Percentiles rank a stretch among this genome's conserved stretches.
phyloP scores from a whole-genome alignment of 2,329 filamentous ascomycete species.

The Neurospora crassa region DNA sequence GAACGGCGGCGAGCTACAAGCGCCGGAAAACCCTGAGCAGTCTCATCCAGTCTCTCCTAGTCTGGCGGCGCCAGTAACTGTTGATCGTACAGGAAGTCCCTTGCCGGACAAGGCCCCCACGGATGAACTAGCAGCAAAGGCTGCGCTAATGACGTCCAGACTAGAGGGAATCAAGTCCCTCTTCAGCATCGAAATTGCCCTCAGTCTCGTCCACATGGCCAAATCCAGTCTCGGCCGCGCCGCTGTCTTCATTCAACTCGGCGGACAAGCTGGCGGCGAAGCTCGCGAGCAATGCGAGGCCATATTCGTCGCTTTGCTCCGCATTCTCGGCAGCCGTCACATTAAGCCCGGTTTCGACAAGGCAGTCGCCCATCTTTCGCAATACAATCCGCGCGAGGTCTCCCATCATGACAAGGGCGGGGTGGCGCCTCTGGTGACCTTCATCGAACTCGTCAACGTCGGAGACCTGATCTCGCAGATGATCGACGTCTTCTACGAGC shows the following conservation, averaged over 20 bases:
- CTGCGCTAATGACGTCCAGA: constrained; percentile 91
- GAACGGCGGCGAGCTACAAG: constrained; percentile 22
- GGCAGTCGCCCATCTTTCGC: constrained; percentile 80
- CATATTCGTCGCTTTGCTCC: constrained; percentile 78
- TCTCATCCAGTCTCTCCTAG: constrained; percentile 43
- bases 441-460: constrained; percentile 95
- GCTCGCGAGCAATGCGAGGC: constrained; percentile 80
- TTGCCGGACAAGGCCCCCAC: constrained; percentile 61
- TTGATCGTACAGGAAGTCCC: constrained; percentile 31
- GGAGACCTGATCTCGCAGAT: constrained; percentile 97
- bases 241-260: constrained; percentile 70
- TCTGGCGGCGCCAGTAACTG: constrained; percentile 19
- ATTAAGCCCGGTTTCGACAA: constrained; percentile 91
- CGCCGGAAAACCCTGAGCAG: constrained; percentile 26
- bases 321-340: constrained; percentile 76
- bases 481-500: constrained; percentile 97
- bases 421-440: constrained; percentile 86
- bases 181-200: constrained; percentile 91
- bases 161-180: constrained; percentile 90
- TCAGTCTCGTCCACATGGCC: constrained; percentile 79
- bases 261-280: constrained; percentile 70
- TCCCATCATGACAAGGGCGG: constrained; percentile 60
- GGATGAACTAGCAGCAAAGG: constrained; percentile 88
- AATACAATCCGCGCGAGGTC: constrained; percentile 82
- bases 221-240: constrained; percentile 82